These are phyloP conservation scores for Solanum verrucosum DNA, from an alignment of 257 asterid genomes.

Conservation along the genomic window DNA sequence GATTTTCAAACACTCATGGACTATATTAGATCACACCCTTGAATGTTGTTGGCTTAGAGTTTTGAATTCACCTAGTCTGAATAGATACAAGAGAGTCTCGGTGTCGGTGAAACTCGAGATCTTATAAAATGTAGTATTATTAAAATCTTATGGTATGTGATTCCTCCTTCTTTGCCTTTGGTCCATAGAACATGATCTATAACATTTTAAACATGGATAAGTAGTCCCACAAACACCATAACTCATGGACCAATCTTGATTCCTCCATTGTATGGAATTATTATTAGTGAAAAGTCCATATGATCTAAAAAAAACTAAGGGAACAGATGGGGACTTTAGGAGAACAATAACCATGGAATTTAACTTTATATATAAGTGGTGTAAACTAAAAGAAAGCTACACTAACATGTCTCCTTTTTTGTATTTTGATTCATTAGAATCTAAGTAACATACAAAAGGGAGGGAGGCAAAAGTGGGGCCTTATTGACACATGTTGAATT, in stretches of 20 bases:
- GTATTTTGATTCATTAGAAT: background rate
- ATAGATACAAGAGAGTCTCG: background rate
- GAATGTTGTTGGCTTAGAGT: background rate
- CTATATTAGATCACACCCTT: background rate
- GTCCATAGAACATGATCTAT: background rate
- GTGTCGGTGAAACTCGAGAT: background rate
- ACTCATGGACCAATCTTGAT: background rate
- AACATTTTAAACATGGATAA: background rate
- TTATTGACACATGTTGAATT: background rate
- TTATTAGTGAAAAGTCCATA: constrained; percentile 15
- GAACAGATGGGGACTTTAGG: constrained; percentile 35
- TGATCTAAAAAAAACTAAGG: constrained; percentile 10
- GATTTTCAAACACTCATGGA: background rate
- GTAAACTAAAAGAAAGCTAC: constrained; percentile 44
- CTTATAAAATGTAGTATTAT: background rate
- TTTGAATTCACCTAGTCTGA: background rate
- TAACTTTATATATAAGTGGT: constrained; percentile 39
- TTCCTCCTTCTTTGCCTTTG: background rate
- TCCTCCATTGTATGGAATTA: background rate
- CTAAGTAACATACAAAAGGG: background rate
- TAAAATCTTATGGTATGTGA: background rate
- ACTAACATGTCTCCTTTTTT: constrained; percentile 20
- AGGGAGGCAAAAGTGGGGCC: background rate
- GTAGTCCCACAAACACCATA: constrained; percentile 1
- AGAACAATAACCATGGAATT: constrained; percentile 22